Conservation (phyloP, 768 basidiomycete genomes). For the Krasilnikovozyma curviuscula region DNA sequence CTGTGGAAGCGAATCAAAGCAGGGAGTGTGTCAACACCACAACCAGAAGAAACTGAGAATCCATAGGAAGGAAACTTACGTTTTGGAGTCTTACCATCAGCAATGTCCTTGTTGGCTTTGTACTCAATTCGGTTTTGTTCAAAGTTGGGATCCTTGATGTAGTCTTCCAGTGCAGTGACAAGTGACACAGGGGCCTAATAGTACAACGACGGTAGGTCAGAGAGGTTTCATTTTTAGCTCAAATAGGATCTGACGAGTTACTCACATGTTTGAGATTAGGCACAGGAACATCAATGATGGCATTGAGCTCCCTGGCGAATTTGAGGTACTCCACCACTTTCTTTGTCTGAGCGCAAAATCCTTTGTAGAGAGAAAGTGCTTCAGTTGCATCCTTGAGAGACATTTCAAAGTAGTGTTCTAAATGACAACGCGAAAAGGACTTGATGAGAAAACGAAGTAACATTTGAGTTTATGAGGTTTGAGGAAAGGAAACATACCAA, state of each 20-base stretch:
- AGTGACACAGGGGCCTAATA: conserved; percentile 75
- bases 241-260: not conserved
- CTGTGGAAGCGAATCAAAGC: not conserved
- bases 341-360: conserved; percentile 87
- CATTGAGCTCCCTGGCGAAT: conserved; percentile 80
- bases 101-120: conserved; percentile 37
- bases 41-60: not conserved
- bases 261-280: conserved; percentile 70
- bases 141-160: conserved; percentile 88
- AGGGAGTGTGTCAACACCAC: not conserved
- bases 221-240: not conserved
- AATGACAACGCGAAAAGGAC: not conserved
- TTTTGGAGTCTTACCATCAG: conserved; percentile 6
- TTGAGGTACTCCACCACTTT: conserved; percentile 71
- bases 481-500: conserved; percentile 25
- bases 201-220: not conserved
- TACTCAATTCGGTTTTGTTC: conserved; percentile 89
- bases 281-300: conserved; percentile 77
- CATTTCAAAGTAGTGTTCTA: conserved; percentile 97
- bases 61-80: conserved; percentile 3
- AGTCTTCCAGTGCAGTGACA: conserved; percentile 84
- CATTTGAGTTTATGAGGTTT: not conserved
- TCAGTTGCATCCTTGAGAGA: conserved; percentile 73
- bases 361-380: conserved; percentile 70
- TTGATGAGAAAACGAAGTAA: not conserved